phyloP scores from a whole-genome alignment of 2,329 filamentous ascomycete species.

The Colletotrichum sp. region DNA sequence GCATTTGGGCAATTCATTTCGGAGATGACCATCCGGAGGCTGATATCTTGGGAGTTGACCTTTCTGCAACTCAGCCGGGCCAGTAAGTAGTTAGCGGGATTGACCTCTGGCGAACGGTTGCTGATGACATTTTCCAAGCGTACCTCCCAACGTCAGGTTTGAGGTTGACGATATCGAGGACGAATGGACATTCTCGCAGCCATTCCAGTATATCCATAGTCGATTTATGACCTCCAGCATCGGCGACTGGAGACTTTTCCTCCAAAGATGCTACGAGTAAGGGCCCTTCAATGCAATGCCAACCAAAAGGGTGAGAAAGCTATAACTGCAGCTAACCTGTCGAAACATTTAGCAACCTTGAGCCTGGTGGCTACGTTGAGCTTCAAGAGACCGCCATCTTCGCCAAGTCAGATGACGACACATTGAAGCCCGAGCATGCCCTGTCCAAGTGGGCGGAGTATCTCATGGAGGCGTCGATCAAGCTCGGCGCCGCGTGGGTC shows the following conservation, averaged over 20 bases:
- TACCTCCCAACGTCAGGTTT: not conserved
- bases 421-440: not conserved
- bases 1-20: not conserved
- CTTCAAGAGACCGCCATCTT: not conserved
- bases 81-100: accelerated
- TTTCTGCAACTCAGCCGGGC: not conserved
- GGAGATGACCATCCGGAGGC: not conserved
- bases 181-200: not conserved
- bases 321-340: accelerated
- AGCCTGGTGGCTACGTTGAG: not conserved
- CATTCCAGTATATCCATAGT: not conserved
- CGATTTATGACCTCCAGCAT: not conserved
- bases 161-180: not conserved
- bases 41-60: not conserved
- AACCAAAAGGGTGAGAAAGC: not conserved
- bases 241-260: not conserved
- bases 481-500: not conserved
- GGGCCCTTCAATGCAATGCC: not conserved
- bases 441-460: accelerated
- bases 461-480: not conserved
- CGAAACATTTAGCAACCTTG: not conserved
- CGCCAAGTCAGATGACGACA: not conserved
- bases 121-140: not conserved
- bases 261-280: not conserved
- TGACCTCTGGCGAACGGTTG: accelerated